Evolutionary conservation across 805 yeast genomes (phyloP), one percentile per base, ranked within the genome.

Genomic region (Hanseniaspora pseudoguilliermondii): DNA sequence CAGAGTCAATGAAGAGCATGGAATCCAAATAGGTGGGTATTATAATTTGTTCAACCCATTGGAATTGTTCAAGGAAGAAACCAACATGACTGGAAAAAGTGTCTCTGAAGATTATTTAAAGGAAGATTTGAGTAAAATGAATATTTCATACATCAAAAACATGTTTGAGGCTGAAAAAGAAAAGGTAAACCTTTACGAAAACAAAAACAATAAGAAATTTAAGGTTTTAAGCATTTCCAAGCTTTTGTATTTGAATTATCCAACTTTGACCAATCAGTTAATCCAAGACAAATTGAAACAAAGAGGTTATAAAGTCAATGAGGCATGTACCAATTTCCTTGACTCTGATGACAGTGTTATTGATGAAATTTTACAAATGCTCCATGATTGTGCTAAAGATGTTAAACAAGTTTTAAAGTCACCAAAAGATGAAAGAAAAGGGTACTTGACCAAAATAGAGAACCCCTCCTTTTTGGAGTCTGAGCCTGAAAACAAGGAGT

Each of bases 241-340:
- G 63, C 66, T 86, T 11, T 66, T 84, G 32, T 84, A 86, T 60
- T 72, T 80, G 21, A 80, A 82, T 59, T 79, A 81, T 2, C 82
- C 95, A 21, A 84, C 83, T 60, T 69, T 90, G 34, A 84, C 96
- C 0, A 79, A 91, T 7, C 95, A 87, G 57, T 70, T 91, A 63
- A 75, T 91, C 10, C 83, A 81, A 47, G 81, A 81, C 58, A 72
- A 73, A 29, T 69, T 90, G 49, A 66, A 66, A 8, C 69, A 69
- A 13, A 63, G 66, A 25, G 80, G 72, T 0, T 66, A 89, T 2
- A 72, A 75, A 27, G 77, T 83, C 0, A 73, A 74, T 15, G 63
- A 75, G 42, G 63, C 66, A 50, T 62, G 69, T 21, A 44, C 69
- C 9, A 69, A 69, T 0, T 67, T 61, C 56, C 29, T 51, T 43